These are phyloP conservation scores for Diaporthe vexans DNA, from an alignment of 2,329 filamentous ascomycete genomes.

Conservation along the genomic window DNA sequence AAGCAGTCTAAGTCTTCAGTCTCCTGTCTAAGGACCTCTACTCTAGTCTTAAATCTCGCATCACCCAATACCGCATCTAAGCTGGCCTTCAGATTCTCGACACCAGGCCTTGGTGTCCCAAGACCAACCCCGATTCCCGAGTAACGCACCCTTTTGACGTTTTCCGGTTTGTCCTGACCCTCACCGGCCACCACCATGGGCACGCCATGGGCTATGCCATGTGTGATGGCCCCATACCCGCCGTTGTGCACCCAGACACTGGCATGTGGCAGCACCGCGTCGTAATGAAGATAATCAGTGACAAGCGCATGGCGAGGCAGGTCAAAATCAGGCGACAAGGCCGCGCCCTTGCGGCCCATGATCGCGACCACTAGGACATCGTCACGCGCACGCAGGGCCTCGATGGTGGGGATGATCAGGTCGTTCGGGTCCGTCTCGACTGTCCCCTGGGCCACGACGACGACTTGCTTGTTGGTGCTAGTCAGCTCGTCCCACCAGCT, in stretches of 20 bases:
- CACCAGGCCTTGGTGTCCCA: constrained; percentile 46
- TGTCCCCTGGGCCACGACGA: constrained; percentile 57
- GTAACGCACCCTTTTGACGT: constrained; percentile 51
- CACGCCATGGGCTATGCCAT: constrained; percentile 56
- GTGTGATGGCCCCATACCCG: constrained; percentile 57
- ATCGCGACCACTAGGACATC: constrained; percentile 53
- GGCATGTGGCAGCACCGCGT: constrained; percentile 53
- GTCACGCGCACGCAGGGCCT: constrained; percentile 47
- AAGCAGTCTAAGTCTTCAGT: constrained; percentile 50
- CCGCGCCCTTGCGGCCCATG: constrained; percentile 52
- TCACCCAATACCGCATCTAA: constrained; percentile 49
- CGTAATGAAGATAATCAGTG: constrained; percentile 56
- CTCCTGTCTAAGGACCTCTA: constrained; percentile 48
- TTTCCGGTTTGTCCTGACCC: constrained; percentile 58
- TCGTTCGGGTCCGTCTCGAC: constrained; percentile 55
- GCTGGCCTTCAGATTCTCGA: constrained; percentile 47
- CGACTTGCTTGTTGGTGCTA: constrained; percentile 47
- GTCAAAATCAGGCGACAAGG: constrained; percentile 42
- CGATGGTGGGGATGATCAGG: constrained; percentile 55
- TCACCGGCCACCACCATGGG: constrained; percentile 58
- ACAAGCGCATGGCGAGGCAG: constrained; percentile 51
- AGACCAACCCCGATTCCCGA: constrained; percentile 53
- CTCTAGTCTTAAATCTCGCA: constrained; percentile 43
- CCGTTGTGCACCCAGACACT: constrained; percentile 57
- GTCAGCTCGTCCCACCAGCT: constrained; percentile 54